Percentiles rank a stretch among this genome's conserved stretches.
These are phyloP conservation scores for Herpetomonas tarakana DNA, from an alignment of 208 protist species.

Conservation along the genomic window DNA sequence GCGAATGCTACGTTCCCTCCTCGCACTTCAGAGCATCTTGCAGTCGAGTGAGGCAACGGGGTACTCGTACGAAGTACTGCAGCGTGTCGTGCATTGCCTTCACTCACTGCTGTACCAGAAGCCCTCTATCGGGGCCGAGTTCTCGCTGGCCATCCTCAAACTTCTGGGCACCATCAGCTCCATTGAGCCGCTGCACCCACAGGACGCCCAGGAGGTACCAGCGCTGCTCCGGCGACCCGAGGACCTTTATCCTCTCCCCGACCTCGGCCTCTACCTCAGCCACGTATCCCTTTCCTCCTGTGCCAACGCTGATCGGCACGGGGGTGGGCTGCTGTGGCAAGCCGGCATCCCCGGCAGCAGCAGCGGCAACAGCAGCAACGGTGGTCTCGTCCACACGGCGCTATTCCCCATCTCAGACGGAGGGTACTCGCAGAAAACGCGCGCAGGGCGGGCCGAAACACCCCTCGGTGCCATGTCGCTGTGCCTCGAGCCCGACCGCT, in stretches of 20 bases:
- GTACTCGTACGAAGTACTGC: slow-evolving; percentile 23
- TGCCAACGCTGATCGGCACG: not conserved
- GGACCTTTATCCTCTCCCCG: slow-evolving; percentile 31
- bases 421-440: not conserved
- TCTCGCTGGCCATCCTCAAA: slow-evolving; percentile 66
- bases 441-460: not conserved
- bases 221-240: slow-evolving; percentile 39
- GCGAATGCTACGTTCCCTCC: slow-evolving; percentile 46
- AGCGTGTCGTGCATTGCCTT: slow-evolving; percentile 41
- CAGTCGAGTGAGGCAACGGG: slow-evolving; percentile 37
- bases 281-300: not conserved
- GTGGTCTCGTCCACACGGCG: not conserved
- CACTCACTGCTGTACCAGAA: slow-evolving; percentile 77
- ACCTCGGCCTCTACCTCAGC: slow-evolving; percentile 10
- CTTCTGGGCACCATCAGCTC: slow-evolving; percentile 78
- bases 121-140: slow-evolving; percentile 56
- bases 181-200: slow-evolving; percentile 48
- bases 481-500: slow-evolving; percentile 7
- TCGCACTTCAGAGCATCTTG: slow-evolving; percentile 61
- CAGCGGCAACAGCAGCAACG: not conserved
- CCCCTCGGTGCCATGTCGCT: slow-evolving; percentile 7
- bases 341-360: too few relatives aligned
- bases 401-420: not conserved
- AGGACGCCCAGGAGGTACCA: slow-evolving; percentile 25
- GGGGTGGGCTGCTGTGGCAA: too few relatives aligned